Base-by-base conservation (phyloP, 2,329 filamentous ascomycete genomes). In the Akanthomyces dipterigenus region DNA sequence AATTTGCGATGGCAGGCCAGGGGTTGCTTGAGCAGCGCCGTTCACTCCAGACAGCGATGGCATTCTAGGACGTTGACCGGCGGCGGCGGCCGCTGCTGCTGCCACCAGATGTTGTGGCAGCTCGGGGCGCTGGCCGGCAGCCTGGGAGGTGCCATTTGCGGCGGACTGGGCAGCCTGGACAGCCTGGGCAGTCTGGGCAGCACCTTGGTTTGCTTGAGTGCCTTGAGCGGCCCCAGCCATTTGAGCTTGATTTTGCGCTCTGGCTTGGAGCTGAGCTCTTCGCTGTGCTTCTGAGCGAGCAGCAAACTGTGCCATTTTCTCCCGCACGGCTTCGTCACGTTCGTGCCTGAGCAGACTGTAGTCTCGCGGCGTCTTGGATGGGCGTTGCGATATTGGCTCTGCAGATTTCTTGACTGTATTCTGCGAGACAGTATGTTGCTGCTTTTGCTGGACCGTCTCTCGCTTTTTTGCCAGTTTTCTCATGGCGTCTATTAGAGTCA, bases 401-500 rank as follows among this genome's bases (percentile, higher is more conserved):
- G 89, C 89, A 16, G 86, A 82, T 74, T 97, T 97, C 60, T 95
- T 87, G 36, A 89, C 89, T 54, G 91, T 90, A 61, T 91, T 84
- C 64, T 85, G 84, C 12, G 88, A 84, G 63, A 86, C 83, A 69
- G 96, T 90, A 71, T 97, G 91, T 70, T 93, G 89, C 71, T 95
- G 90, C 77, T 98, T 98, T 71, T 95, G 91, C 31, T 86, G 78
- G 28, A 85, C 82, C 12, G 89, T 89, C 75, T 99, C 95, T 28
- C 93, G 86, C 76, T 97, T 98, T 80, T 96, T 96, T 1, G 93
- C 93, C 53, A 96, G 75, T 72, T 98, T 99, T 46, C 93, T 86
- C 91, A 98, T 97, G 3, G 90, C 90, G 74, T 98, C 93, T 66
- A 99, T 88, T 68, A 98, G 82, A 50, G 89, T 90, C 62, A 98